These are phyloP conservation scores for Cystobasidiaceae sp. DNA, from an alignment of 1,284 basidiomycete genomes.

Conservation along the genomic window DNA sequence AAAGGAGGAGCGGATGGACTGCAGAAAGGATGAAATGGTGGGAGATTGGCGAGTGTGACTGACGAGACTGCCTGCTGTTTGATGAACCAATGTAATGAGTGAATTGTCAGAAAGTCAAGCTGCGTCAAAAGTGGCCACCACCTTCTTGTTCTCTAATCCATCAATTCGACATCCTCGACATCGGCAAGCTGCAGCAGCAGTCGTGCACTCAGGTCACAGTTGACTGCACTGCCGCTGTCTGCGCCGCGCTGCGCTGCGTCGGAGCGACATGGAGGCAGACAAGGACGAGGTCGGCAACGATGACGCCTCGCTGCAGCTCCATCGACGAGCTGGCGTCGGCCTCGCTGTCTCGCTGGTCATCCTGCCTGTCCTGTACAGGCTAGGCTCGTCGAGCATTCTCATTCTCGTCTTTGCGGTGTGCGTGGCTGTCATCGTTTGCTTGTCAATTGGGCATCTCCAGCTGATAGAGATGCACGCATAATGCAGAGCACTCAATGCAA, in stretches of 20 bases:
- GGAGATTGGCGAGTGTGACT: neutral
- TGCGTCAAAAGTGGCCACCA: too few species aligned
- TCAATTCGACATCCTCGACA: too few species aligned
- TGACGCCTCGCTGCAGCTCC: too few species aligned
- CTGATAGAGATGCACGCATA: neutral
- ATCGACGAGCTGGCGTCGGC: neutral
- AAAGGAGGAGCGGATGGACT: slow-evolving; percentile 9
- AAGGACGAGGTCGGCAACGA: neutral
- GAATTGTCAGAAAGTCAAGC: neutral
- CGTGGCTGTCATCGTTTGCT: neutral
- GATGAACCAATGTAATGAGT: neutral
- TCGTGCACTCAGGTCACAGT: too few species aligned
- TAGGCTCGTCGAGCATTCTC: slow-evolving; percentile 1
- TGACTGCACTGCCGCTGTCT: too few species aligned
- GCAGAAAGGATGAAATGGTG: slow-evolving; percentile 18
- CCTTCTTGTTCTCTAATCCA: too few species aligned
- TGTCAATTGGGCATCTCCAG: neutral
- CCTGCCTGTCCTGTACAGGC: slow-evolving; percentile 24
- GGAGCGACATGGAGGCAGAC: neutral
- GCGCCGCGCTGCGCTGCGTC: neutral
- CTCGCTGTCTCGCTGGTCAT: slow-evolving; percentile 1
- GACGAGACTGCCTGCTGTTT: neutral
- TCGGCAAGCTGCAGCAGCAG: too few species aligned
- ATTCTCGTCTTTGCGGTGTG: slow-evolving; percentile 20
- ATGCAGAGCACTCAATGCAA: slow-evolving; percentile 18